Evolutionary conservation across 164 flowering plant genomes (phyloP).

Genomic region (Amborella trichopoda): DNA sequence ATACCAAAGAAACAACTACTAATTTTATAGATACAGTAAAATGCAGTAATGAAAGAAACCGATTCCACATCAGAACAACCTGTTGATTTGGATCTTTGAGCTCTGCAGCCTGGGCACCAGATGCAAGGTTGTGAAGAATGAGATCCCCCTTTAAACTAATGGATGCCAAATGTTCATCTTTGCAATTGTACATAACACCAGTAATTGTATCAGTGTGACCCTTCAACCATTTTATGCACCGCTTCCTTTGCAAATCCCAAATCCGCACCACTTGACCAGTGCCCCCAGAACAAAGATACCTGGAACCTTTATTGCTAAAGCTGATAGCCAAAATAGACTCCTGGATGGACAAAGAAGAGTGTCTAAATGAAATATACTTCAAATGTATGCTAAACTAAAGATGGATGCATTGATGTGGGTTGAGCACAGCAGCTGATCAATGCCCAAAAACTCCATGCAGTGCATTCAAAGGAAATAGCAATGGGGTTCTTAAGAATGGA

Average conservation of each 20-base stretch:
- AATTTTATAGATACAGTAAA: background rate
- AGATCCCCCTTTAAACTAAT: constrained; percentile 85
- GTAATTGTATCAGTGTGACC: constrained; percentile 87
- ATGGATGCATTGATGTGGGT: too few relatives aligned
- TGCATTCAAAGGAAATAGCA: too few relatives aligned
- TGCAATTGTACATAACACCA: constrained; percentile 85
- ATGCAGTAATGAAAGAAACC: background rate
- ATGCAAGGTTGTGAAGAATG: constrained; percentile 86
- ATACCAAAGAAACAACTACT: constrained; percentile 1
- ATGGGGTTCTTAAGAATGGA: too few relatives aligned
- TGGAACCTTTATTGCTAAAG: constrained; percentile 89
- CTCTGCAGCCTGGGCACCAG: constrained; percentile 74
- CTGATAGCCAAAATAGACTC: constrained; percentile 66
- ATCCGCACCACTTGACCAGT: constrained; percentile 84
- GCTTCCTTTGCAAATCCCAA: constrained; percentile 96
- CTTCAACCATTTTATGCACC: constrained; percentile 79
- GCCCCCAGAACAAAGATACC: constrained; percentile 95
- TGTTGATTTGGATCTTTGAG: constrained; percentile 84
- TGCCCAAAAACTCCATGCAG: too few relatives aligned
- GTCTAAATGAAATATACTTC: background rate
- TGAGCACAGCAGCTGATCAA: too few relatives aligned
- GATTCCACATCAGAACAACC: constrained; percentile 44
- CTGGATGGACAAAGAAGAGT: constrained; percentile 14
- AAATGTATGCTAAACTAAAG: too few relatives aligned
- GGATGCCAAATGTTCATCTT: constrained; percentile 94